Evolutionary conservation across 441 rosid genomes (phyloP).

Genomic region (Populus trichocarpa): DNA sequence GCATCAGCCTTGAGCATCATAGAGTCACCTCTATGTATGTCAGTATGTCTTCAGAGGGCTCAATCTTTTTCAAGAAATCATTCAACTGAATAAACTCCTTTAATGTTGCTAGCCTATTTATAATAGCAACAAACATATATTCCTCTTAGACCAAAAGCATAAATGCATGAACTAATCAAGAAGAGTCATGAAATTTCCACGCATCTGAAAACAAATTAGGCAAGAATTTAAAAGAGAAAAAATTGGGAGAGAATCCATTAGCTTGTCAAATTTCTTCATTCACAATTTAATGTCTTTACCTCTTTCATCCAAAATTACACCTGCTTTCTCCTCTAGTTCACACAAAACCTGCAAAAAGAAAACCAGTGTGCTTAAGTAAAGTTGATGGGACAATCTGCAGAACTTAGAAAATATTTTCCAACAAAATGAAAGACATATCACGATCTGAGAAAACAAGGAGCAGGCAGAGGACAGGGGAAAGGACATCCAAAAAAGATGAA

Average conservation of each 20-base stretch:
- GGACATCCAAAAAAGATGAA: neutral
- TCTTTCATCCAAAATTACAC: slow-evolving; percentile 87
- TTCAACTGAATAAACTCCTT: neutral
- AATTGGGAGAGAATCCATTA: neutral
- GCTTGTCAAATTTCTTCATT: neutral
- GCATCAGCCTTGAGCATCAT: neutral
- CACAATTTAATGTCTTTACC: slow-evolving; percentile 36
- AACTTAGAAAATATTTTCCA: neutral
- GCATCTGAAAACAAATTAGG: neutral
- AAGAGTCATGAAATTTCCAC: neutral
- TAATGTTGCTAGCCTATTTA: neutral
- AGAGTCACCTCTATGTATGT: neutral
- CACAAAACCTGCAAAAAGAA: slow-evolving; percentile 59
- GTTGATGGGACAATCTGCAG: neutral
- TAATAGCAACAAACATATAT: neutral
- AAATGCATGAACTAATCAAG: neutral
- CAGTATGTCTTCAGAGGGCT: neutral
- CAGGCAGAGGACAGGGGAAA: neutral
- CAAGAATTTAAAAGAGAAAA: neutral
- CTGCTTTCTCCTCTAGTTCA: slow-evolving; percentile 95
- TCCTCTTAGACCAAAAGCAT: neutral
- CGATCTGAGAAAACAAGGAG: neutral
- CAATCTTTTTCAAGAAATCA: neutral
- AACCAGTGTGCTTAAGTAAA: slow-evolving; percentile 1
- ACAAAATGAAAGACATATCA: neutral